Base-by-base conservation (phyloP, 1,284 basidiomycete species). In the Boletus albobrunnescens region DNA sequence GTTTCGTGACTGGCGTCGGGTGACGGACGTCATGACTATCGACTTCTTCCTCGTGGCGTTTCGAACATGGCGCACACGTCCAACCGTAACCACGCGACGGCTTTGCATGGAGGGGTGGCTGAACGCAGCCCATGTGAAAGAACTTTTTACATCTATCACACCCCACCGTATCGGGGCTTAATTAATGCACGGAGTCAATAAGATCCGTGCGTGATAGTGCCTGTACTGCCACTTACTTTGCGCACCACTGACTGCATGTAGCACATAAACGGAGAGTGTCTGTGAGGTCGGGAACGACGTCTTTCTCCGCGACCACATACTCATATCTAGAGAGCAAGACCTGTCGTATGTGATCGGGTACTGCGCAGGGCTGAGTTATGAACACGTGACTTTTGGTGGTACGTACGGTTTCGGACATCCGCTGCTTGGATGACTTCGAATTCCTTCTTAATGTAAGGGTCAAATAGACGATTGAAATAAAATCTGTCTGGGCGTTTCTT, bases 361-460 rank as follows among this genome's bases (percentile, higher is more conserved):
- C 91, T 94, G 63, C 14, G 44, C 12, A 37, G 44, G 56, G 44
- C 43, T 41, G 48, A 46, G 54, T 45, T 46, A 51, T 44, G 53
- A 54, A 56, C 53, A 53, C 49, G 56, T 52, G 59, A 53, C 52
- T 44, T 56, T 46, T 37, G 11, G 49, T 49, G 51, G 50, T 41
- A 59, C 91, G 60, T 65, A 96, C 93, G 76, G 68, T 99, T 99
- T 57, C 86, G 82, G 49, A 96, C 84, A 60, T 87, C 88, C 39
- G 81, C 81, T 22, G 91, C 84, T 46, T 90, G 85, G 49, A 99
- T 84, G 56, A 98, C 88, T 68, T 99, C 96, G 70, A 95, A 97
- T 71, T 96, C 95, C 67, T 93, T 91, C 73, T 96, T 94, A 69
- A 97, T 91, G 71, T 97, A 98, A 37, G 94, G 91, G 71, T 99